phyloP scores from a whole-genome alignment of 768 basidiomycete species.

The Fistulinella prunicolor region DNA sequence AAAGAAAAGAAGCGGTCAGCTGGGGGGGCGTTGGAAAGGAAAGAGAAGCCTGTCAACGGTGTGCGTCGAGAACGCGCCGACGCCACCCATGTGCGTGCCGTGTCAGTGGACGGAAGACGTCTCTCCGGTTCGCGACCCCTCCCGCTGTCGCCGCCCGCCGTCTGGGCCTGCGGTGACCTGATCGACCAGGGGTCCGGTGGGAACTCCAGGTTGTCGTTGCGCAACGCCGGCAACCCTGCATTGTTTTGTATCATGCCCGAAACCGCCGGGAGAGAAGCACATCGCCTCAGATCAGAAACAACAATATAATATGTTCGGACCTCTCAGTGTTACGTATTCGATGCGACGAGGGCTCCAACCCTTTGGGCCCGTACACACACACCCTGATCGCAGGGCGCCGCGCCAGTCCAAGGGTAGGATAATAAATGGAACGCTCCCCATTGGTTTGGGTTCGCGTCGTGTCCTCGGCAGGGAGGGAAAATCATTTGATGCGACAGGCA shows the following conservation, averaged over 20 bases:
- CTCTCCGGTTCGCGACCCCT: too few relatives aligned
- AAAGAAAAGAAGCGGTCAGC: not conserved
- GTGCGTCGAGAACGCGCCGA: not conserved
- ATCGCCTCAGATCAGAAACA: slow-evolving; percentile 1
- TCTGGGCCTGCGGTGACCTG: not conserved
- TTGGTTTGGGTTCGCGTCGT: too few relatives aligned
- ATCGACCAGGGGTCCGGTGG: not conserved
- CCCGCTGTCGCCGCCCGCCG: not conserved
- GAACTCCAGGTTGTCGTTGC: not conserved
- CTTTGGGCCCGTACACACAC: too few relatives aligned
- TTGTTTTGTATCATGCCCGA: slow-evolving; percentile 1
- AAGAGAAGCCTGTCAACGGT: not conserved
- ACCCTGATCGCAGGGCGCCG: too few relatives aligned
- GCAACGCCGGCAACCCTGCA: slow-evolving; percentile 1
- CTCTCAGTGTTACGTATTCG: slow-evolving; percentile 5
- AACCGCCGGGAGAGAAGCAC: not conserved
- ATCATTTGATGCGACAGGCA: too few relatives aligned
- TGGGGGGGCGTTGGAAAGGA: not conserved
- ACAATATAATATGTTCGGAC: not conserved
- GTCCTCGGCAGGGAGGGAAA: too few relatives aligned
- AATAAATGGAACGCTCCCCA: too few relatives aligned
- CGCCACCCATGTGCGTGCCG: too few relatives aligned
- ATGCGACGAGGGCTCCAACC: not conserved
- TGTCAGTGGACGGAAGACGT: too few relatives aligned
- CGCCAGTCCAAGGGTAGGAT: too few relatives aligned